These are phyloP conservation scores for Elsinoe arachidis DNA, from an alignment of 2,329 filamentous ascomycete species.

Conservation along the genomic window DNA sequence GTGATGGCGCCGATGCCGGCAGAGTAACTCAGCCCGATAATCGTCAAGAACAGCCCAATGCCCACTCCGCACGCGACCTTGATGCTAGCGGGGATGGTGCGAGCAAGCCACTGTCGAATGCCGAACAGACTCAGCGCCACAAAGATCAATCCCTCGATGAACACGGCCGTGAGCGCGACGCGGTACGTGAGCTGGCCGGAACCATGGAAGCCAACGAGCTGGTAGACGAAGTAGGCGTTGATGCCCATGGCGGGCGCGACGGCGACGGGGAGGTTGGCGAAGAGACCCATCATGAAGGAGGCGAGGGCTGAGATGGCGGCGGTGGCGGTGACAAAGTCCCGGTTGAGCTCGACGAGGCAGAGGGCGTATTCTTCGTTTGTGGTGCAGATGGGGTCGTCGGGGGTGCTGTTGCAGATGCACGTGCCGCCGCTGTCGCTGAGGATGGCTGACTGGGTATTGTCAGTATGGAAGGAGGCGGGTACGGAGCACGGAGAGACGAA, in stretches of 20 bases:
- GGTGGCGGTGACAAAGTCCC: constrained; percentile 75
- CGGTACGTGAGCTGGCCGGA: constrained; percentile 63
- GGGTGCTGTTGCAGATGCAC: constrained; percentile 56
- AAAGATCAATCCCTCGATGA: constrained; percentile 82
- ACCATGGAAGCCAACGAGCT: constrained; percentile 69
- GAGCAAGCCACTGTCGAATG: constrained; percentile 79
- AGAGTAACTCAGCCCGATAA: constrained; percentile 69
- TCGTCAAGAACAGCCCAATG: constrained; percentile 72
- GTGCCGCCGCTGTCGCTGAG: constrained; percentile 65
- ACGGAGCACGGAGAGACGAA: background rate
- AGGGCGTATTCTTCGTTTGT: constrained; percentile 52
- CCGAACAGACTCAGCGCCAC: constrained; percentile 70
- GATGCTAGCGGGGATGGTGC: constrained; percentile 73
- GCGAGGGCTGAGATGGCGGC: constrained; percentile 72
- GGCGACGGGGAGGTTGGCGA: constrained; percentile 55
- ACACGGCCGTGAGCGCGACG: constrained; percentile 75
- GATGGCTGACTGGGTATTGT: constrained; percentile 37
- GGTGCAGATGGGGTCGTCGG: constrained; percentile 44
- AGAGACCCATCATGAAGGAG: constrained; percentile 74
- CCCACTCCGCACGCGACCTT: constrained; percentile 81
- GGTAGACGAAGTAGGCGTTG: constrained; percentile 82
- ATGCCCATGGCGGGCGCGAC: constrained; percentile 70
- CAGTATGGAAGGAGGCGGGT: background rate
- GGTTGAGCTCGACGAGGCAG: constrained; percentile 56
- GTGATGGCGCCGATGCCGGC: constrained; percentile 74